Conservation (phyloP, 306 rosid species). For the Vigna trinervia region DNA sequence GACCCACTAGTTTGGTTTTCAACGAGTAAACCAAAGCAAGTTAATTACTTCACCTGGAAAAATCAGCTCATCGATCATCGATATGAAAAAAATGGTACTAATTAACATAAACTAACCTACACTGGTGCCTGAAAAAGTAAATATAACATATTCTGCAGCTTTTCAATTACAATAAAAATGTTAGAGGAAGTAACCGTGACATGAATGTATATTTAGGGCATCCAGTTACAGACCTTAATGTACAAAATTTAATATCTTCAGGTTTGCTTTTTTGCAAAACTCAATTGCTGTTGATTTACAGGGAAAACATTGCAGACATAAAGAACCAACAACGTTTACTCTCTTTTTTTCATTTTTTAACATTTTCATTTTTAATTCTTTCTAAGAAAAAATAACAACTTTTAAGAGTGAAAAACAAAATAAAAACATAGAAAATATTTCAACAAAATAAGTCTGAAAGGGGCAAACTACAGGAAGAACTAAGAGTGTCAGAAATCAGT, state of each 20-base stretch:
- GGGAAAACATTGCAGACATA: not conserved
- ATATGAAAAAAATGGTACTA: not conserved
- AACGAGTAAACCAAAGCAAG: conserved; percentile 40
- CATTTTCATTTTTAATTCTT: no score
- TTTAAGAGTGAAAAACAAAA: not conserved
- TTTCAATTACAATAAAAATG: not conserved
- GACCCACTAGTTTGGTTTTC: conserved; percentile 57
- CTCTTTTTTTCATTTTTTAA: no score
- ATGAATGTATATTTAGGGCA: not conserved
- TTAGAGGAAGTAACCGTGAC: not conserved
- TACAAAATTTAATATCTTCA: not conserved
- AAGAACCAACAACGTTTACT: no score
- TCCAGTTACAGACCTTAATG: not conserved
- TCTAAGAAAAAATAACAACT: not conserved
- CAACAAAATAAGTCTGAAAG: not conserved
- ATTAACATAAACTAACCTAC: no score
- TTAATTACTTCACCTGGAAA: not conserved
- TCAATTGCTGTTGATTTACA: not conserved
- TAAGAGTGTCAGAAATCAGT: not conserved
- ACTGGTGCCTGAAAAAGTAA: no score
- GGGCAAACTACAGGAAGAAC: not conserved
- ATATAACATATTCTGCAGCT: no score
- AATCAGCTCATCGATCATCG: not conserved
- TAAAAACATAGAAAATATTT: not conserved
- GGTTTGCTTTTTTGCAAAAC: not conserved